phyloP scores from a whole-genome alignment of 495 filamentous ascomycete species.

The Oidiodendron maius region DNA sequence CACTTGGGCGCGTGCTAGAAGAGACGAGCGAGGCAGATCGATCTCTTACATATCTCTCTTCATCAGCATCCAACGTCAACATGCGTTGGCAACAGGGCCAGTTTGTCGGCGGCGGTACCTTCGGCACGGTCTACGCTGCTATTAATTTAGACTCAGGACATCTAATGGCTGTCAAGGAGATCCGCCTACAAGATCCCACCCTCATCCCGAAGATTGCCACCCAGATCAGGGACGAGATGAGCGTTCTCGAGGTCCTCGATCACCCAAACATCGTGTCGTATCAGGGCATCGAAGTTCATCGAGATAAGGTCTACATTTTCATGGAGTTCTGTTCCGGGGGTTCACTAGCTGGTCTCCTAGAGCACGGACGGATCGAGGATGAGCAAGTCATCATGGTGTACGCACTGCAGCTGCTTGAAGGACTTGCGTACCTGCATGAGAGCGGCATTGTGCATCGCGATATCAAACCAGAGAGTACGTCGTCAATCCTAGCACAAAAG shows the following conservation, averaged over 20 bases:
- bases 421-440: constrained; percentile 90
- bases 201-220: constrained; percentile 87
- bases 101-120: constrained; percentile 94
- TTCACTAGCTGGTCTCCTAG: constrained; percentile 81
- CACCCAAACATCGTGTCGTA: constrained; percentile 98
- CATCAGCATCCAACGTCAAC: constrained; percentile 88
- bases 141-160: constrained; percentile 95
- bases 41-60: constrained; percentile 86
- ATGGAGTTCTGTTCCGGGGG: constrained; percentile 99
- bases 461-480: constrained; percentile 95
- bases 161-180: constrained; percentile 98
- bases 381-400: constrained; percentile 98
- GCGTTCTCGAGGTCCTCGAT: constrained; percentile 86
- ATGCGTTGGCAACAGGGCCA: constrained; percentile 97
- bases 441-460: constrained; percentile 88
- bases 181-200: constrained; percentile 92
- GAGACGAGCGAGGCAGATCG: constrained; percentile 92
- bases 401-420: constrained; percentile 90
- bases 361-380: constrained; percentile 95
- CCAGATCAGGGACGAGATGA: constrained; percentile 96
- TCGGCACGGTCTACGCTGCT: constrained; percentile 93
- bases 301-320: constrained; percentile 98
- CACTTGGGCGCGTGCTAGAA: constrained; percentile 84
- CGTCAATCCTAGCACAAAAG: constrained; percentile 2
- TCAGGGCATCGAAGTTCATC: constrained; percentile 94